Evolutionary conservation across 176 grass and related monocot species (phyloP), one percentile per base, ranked within the genome.

Genomic region (Urochloa ruziziensis): DNA sequence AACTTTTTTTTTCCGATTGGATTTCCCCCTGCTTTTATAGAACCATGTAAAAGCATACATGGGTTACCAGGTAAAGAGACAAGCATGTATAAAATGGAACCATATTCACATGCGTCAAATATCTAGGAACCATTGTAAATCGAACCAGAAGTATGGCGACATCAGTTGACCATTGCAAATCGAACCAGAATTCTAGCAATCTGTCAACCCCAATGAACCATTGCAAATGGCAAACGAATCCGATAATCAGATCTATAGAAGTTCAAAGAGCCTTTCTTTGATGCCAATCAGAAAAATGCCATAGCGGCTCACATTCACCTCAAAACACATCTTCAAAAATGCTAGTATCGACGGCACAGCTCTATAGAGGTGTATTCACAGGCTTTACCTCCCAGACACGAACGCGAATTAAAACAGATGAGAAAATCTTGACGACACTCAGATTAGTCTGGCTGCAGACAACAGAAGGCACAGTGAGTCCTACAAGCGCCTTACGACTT

Each of bases 301-400:
- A 70, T 13, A 24, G 14, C 35, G 25, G 46, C 64, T 78, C 57
- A 52, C 29, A 67, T 23, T 81, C 47, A 79, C 32, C 73, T 21
- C 74, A 79, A 68, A 83, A 83, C 3, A 49, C 60, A 62, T 53
- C 52, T 83, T 69, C 74, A 63, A 73, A 90, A 83, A 79, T 86
- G 64, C 10, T 81, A 78, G 49, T 21, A 64, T 29, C n/a, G 7
- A 79, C 3, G 60, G 62, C 59, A 67, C 49, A 51, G 70, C 74
- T 83, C 84, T 87, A 89, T 89, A 35, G 28, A 73, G 46, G 70
- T 52, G 67, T 90, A 90, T 83, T 86, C 89, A 87, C 89, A 83
- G 32, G 51, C 67, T 80, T 69, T 58, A 44, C 49, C 80, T 78
- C 68, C 68, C 89, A 72, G 68, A 80, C 80, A 75, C 2, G 42